Base-by-base conservation (phyloP, 2,329 filamentous ascomycete species). In the Sclerotinia glacialis region DNA sequence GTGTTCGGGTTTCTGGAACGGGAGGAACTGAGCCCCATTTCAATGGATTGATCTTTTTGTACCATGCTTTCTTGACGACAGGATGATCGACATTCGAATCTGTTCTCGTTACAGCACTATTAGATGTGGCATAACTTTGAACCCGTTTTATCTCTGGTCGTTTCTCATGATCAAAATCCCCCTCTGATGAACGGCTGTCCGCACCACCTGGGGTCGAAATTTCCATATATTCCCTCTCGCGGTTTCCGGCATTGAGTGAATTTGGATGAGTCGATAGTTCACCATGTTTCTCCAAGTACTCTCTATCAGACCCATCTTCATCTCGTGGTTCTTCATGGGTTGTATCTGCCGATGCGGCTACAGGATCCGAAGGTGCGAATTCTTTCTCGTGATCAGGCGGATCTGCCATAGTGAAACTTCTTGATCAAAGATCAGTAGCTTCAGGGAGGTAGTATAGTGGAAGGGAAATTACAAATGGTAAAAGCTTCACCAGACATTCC, bases 21-120 rank as follows among this genome's bases (percentile, higher is more conserved):
- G 83, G 80, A 1, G 86, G 85, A 2, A 82, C 78, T 44, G 76
- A 69, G 5, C 86, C 84, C 86, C 86, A 89, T 74, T 80, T 80
- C 70, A 89, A 72, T 2, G 87, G 87, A 71, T 89, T 89, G 42
- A 82, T 71, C 52, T 81, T 85, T 73, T 85, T 85, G 75, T 86
- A 83, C 87, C 89, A 92, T 75, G 85, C 82, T 74, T 83, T 79
- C 62, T 76, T 26, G 8, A 53, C 73, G 54, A 40, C 69, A 56
- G 74, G 68, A 26, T 53, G 59, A 9, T 70, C 65, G 69, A 74
- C 64, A 74, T 74, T 72, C 73, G 71, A 71, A 73, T 76, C 74
- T 2, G 78, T 79, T 21, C 78, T 78, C 9, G 82, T 83, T 42
- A 80, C 71, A 7, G 78, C 80, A 71, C 84, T 86, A 54, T 79